Evolutionary conservation across 2,329 filamentous ascomycete genomes (phyloP), one percentile per base, ranked within the genome.

Genomic region (Ramularia collo-cygni): DNA sequence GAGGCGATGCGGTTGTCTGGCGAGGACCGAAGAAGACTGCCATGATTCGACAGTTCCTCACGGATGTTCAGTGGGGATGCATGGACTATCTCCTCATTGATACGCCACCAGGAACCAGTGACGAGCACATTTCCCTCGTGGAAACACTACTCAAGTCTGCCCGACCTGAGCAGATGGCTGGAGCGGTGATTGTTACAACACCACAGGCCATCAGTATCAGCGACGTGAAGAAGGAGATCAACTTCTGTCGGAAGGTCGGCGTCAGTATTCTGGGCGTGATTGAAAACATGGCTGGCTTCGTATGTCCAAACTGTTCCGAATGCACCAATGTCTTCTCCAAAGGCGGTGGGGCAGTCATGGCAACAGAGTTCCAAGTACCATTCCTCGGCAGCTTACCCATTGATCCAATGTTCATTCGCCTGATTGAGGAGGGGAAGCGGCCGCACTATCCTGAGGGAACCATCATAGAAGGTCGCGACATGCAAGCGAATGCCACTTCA

Each of bases 1-100:
- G 90, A 53, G 85, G 85, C 47, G 88, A 95, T 55, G 90, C 92
- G 0, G 89, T 98, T 0, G 92, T 98, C 28, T 98, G 92, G 92
- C 79, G 92, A 38, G 92, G 92, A 0, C 92, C 92, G 2, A 98
- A 98, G 67, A 98, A 98, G 69, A 98, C 92, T 4, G 92, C 92
- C 36, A 98, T 98, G 92, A 87, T 98, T 43, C 80, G 89, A 28
- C 92, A 98, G 63, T 98, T 98, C 60, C 71, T 98, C 18, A 83
- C 85, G 1, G 89, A 95, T 58, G 89, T 95, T 4, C 73, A 86
- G 19, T 96, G 92, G 92, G 76, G 78, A 38, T 76, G 81, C 16
- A 77, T 86, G n/a, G 90, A 96, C 61, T 96, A 86, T 59, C 73
- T 98, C 1, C 76, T 98, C 43, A 86, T 98, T 57, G 92, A 98